Percentiles rank a stretch among this genome's conserved stretches.
These are phyloP conservation scores for Aristolochia contorta DNA, from an alignment of 164 flowering plant genomes.

Conservation along the genomic window DNA sequence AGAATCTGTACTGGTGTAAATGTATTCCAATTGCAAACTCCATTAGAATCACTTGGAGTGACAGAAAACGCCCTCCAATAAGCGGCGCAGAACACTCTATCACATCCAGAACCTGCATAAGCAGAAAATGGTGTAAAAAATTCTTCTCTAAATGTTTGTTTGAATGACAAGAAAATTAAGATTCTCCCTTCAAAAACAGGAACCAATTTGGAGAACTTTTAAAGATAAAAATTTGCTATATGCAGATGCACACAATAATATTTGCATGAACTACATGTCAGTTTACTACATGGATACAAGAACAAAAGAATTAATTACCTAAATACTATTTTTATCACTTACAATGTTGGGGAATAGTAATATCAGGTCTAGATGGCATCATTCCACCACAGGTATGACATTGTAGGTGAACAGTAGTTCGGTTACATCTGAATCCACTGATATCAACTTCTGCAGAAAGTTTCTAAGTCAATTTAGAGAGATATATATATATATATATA, in stretches of 20 bases:
- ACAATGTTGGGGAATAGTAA: slow-evolving; percentile 71
- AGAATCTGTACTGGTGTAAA: slow-evolving; percentile 56
- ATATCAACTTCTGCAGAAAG: slow-evolving; percentile 31
- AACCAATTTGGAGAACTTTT: background rate
- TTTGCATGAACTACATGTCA: background rate
- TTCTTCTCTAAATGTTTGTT: no score
- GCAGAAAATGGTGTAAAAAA: background rate
- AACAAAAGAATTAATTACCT: background rate
- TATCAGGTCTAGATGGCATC: slow-evolving; percentile 77
- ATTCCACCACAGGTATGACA: slow-evolving; percentile 83
- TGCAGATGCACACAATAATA: background rate
- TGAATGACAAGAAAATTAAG: background rate
- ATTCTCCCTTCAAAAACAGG: background rate
- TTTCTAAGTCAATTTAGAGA: slow-evolving; percentile 2
- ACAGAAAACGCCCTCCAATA: slow-evolving; percentile 64
- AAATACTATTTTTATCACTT: slow-evolving; percentile 17
- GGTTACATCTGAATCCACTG: slow-evolving; percentile 61
- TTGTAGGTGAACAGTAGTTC: slow-evolving; percentile 58
- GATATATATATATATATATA: no score
- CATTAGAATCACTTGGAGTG: slow-evolving; percentile 19
- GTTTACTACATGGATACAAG: no score
- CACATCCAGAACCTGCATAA: slow-evolving; percentile 84
- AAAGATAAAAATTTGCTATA: background rate
- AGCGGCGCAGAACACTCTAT: slow-evolving; percentile 83
- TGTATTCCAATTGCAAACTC: slow-evolving; percentile 42